Evolutionary conservation across 2,329 filamentous ascomycete species (phyloP), one percentile per base, ranked within the genome.

Genomic region (Rutstroemia sp.): DNA sequence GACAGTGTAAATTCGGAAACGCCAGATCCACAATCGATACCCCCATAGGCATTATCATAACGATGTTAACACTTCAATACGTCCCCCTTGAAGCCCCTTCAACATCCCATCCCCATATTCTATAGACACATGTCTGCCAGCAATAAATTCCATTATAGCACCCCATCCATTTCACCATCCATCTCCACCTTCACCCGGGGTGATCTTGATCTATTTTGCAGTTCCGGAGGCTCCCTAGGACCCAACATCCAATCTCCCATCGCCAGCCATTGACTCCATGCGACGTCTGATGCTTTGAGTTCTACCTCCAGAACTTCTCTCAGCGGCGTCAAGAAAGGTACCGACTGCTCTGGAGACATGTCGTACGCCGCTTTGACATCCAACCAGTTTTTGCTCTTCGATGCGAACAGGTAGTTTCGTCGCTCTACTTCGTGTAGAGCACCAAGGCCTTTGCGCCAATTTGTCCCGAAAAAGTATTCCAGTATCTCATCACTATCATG

Each of bases 161-260:
- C 17, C 16, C 39, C 39, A 34, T 34, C 30, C 30, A 34, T 34
- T 34, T 65, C 62, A 44, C 60, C 25, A 4, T 50, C 48, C 9
- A 14, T 60, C 56, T 65, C 63, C 30, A 62, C 58, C 7, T 60
- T 54, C 2, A 58, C 56, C 7, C 25, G 49, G 3, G 38, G 25
- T 42, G 17, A 42, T 17, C 16, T n/a, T 7, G 39, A 42, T 42
- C 39, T 42, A 19, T 19, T 42, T 16, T 23, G 51, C 41, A 53
- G 56, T 41, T 45, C 54, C 45, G 61, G 60, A 1, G 61, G 62
- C 17, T 57, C 56, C 38, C 66, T 59, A 1, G 89, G 88, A 2
- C 92, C 92, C n/a, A 96, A 76, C 91, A 96, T 95, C 92, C 92
- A 97, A 71, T 96, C 92, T 71, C 96, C 90, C 89, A 96, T 95